Evolutionary conservation across 805 yeast species (phyloP), one percentile per base, ranked within the genome.

Genomic region (Candida morakotiae): DNA sequence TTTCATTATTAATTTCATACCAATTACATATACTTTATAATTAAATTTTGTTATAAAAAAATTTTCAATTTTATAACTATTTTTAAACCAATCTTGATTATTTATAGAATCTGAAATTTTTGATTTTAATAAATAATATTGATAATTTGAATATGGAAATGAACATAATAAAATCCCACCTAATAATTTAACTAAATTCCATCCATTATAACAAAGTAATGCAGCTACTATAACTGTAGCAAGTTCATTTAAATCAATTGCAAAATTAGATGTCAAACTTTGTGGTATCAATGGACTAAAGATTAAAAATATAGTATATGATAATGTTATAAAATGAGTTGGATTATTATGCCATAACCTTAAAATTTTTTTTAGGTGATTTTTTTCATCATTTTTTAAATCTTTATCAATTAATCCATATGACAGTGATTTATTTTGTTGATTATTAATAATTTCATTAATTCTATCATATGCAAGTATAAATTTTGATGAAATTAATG

Each of bases 11-110:
- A 84, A 46, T 38, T 64, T 70, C 13, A 81, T 43, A 3, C 86
- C 71, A 2, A 81, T 75, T 17, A 84, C 68, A 46, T 70, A 77
- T 3, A 81, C 59, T 41, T 71, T 72, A 51, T 78, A 76, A 52
- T 80, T 83, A 26, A 82, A 80, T 46, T 81, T 78, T 3, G 83
- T 70, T 5, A 84, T 60, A 35, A 75, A 62, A 7, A 83, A 64
- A 48, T 54, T 65, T 10, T 71, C 65, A 11, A 83, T 52, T 5
- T 53, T 51, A 48, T 79, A 81, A 4, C 62, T 56, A 2, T 69
- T 55, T 48, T 73, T 77, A 57, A 74, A 84, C 26, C 60, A 62
- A 10, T 75, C 79, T n/a, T 79, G 55, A 1, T 53, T 51, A 18
- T 61, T 54, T n/a, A 84, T 69, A 9, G 56, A 53, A 30, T 67